Conservation (phyloP, 495 filamentous ascomycete species). For the Arthonia radiata region DNA sequence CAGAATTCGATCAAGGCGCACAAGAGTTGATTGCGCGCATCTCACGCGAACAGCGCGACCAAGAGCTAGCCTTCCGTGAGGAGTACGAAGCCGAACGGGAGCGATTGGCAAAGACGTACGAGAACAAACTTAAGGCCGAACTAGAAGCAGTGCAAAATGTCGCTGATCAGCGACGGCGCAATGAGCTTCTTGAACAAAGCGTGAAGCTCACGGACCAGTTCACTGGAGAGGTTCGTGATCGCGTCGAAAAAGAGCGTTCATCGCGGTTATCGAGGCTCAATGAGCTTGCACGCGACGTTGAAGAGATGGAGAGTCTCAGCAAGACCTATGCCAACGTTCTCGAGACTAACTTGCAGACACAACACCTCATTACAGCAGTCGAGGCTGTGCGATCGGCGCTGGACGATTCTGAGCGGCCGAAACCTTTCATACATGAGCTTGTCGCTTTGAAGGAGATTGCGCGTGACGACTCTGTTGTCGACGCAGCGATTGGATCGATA, state of each 20-base stretch:
- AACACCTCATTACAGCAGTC: constrained; percentile 83
- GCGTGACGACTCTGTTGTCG: constrained; percentile 52
- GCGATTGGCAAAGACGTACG: constrained; percentile 45
- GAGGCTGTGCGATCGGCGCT: constrained; percentile 72
- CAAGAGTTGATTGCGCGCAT: constrained; percentile 49
- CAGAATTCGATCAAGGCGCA: constrained; percentile 57
- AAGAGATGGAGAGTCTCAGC: constrained; percentile 63
- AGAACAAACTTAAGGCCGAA: constrained; percentile 52
- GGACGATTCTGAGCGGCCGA: constrained; percentile 43
- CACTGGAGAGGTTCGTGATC: constrained; percentile 44
- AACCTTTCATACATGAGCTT: constrained; percentile 72
- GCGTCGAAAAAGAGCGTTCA: constrained; percentile 71
- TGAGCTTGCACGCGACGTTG: constrained; percentile 50
- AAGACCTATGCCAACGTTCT: constrained; percentile 67
- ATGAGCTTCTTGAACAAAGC: constrained; percentile 75
- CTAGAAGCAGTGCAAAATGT: constrained; percentile 47
- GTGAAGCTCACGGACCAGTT: constrained; percentile 68
- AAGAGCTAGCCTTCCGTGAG: constrained; percentile 55
- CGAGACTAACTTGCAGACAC: constrained; percentile 70
- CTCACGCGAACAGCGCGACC: constrained; percentile 41
- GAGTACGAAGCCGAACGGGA: constrained; percentile 81
- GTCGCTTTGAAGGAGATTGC: constrained; percentile 86
- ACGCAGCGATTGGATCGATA: constrained; percentile 81
- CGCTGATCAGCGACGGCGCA: constrained; percentile 53
- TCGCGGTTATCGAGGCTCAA: constrained; percentile 66